phyloP scores from a whole-genome alignment of 2,329 filamentous ascomycete species.

The Cladosporium sphaerospermum region DNA sequence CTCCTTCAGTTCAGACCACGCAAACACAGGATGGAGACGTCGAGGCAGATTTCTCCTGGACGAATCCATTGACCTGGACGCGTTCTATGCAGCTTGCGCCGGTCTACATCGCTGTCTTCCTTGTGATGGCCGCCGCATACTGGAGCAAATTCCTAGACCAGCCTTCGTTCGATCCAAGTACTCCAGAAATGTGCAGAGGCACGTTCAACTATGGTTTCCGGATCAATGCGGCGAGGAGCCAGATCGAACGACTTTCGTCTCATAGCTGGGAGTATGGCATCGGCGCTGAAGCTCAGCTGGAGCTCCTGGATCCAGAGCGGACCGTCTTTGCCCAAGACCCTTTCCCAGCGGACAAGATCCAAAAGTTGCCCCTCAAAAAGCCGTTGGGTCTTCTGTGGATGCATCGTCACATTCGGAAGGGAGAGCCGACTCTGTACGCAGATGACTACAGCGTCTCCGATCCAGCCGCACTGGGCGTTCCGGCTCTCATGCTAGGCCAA shows the following conservation, averaged over 20 bases:
- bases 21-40: not conserved
- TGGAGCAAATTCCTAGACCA: slow-evolving; percentile 15
- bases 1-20: not conserved
- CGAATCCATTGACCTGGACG: slow-evolving; percentile 20
- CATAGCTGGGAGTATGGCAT: slow-evolving; percentile 41
- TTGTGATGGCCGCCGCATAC: slow-evolving; percentile 9
- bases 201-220: slow-evolving; percentile 25
- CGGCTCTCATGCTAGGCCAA: slow-evolving; percentile 39
- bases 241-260: slow-evolving; percentile 28
- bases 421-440: slow-evolving; percentile 26
- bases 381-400: slow-evolving; percentile 32
- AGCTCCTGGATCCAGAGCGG: slow-evolving; percentile 32
- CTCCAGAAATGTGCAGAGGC: slow-evolving; percentile 18
- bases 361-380: slow-evolving; percentile 19
- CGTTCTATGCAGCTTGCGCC: slow-evolving; percentile 16
- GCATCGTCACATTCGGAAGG: slow-evolving; percentile 28
- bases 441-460: slow-evolving; percentile 36
- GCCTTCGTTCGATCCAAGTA: slow-evolving; percentile 15
- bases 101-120: slow-evolving; percentile 15
- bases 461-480: slow-evolving; percentile 41
- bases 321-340: slow-evolving; percentile 34
- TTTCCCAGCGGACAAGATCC: slow-evolving; percentile 30
- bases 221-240: slow-evolving; percentile 22
- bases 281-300: slow-evolving; percentile 36
- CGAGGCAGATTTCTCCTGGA: slow-evolving; percentile 13